Conservation (phyloP, 495 filamentous ascomycete species). For the Xylaria telfairii region DNA sequence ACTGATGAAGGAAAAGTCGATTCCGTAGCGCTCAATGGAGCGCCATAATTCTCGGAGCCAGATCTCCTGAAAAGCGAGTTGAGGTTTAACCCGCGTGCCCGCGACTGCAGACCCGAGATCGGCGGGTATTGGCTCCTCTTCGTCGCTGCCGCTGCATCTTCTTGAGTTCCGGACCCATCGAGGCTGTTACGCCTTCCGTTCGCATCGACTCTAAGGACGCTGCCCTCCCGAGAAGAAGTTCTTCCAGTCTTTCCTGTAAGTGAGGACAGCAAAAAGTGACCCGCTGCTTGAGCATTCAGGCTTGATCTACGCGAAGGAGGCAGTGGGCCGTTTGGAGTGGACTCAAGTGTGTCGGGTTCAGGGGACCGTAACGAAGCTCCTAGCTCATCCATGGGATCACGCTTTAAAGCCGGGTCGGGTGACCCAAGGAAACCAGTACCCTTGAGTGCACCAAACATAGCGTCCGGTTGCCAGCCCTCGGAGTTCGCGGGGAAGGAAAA, state of each 20-base stretch:
- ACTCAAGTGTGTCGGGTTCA: constrained; percentile 35
- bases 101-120: constrained; percentile 44
- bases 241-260: constrained; percentile 36
- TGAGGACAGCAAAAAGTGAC: constrained; percentile 25
- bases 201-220: constrained; percentile 24
- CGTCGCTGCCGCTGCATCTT: constrained; percentile 25
- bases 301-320: constrained; percentile 53
- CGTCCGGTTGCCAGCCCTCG: constrained; percentile 48
- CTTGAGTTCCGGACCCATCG: constrained; percentile 30
- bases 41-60: constrained; percentile 35
- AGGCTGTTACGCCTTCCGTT: constrained; percentile 49
- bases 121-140: constrained; percentile 56
- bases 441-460: constrained; percentile 49
- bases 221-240: constrained; percentile 29
- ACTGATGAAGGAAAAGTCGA: constrained; percentile 38
- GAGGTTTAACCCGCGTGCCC: constrained; percentile 41
- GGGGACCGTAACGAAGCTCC: constrained; percentile 41
- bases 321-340: constrained; percentile 29
- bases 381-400: constrained; percentile 47
- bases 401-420: constrained; percentile 39
- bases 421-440: constrained; percentile 44
- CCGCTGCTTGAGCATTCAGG: constrained; percentile 45
- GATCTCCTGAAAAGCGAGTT: constrained; percentile 48
- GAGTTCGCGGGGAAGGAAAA: constrained; percentile 51
- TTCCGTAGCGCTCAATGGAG: constrained; percentile 44